phyloP scores from a whole-genome alignment of 108 stramenopile genomes.

The Nannochloropsis gaditana region DNA sequence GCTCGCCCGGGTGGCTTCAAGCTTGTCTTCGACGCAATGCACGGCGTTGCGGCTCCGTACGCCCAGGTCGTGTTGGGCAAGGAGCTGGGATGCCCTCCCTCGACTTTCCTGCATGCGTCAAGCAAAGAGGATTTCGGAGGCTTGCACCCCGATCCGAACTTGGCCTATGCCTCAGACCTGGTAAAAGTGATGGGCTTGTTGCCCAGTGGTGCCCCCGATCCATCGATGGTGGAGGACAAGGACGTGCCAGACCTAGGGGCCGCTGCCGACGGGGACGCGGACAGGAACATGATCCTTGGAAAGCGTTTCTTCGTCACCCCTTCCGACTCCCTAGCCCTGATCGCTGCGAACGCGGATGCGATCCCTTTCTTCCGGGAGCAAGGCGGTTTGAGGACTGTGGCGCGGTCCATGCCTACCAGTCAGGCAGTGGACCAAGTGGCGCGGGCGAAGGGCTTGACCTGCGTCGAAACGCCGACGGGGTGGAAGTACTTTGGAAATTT shows the following conservation, averaged over 20 bases:
- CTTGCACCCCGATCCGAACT: constrained; percentile 46
- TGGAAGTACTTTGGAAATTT: constrained; percentile 54
- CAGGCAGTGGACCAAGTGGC: constrained; percentile 44
- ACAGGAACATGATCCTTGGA: constrained; percentile 49
- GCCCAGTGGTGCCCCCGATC: neutral
- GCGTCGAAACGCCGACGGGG: constrained; percentile 49
- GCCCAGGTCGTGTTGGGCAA: constrained; percentile 26
- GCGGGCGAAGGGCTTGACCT: constrained; percentile 27
- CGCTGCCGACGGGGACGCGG: constrained; percentile 48
- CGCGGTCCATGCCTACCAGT: constrained; percentile 49
- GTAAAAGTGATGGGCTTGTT: constrained; percentile 42
- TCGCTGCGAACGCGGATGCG: constrained; percentile 46
- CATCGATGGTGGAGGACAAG: neutral
- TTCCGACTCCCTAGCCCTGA: constrained; percentile 44
- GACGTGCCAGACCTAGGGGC: constrained; percentile 42
- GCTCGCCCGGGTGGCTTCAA: constrained; percentile 36
- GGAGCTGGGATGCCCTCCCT: constrained; percentile 27
- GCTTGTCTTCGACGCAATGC: constrained; percentile 46
- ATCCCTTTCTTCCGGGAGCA: constrained; percentile 32
- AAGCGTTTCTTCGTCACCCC: constrained; percentile 48
- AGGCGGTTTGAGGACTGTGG: constrained; percentile 40
- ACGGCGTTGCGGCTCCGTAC: constrained; percentile 44
- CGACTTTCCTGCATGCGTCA: constrained; percentile 27
- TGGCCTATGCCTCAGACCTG: constrained; percentile 41
- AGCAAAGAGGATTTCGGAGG: constrained; percentile 42